Evolutionary conservation across 2,329 filamentous ascomycete species (phyloP), one percentile per base, ranked within the genome.

Genomic region (Tolypocladium guangdongense): DNA sequence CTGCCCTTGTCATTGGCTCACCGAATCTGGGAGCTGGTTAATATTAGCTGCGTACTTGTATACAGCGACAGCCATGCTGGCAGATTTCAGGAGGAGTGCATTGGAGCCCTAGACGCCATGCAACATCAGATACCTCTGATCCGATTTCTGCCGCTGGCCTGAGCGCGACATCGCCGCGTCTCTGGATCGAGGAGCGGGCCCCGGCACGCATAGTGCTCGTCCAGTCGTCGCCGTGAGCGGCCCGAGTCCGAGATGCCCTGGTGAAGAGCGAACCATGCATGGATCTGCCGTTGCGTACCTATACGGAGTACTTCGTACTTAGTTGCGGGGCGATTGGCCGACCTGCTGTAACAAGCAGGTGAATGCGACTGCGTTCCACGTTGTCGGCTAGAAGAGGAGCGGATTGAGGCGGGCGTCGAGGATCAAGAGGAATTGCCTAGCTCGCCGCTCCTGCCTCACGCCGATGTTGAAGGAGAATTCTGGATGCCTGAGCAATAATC

Each of bases 301-400:
- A n/a, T n/a, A n/a, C n/a, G n/a, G n/a, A n/a, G n/a, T n/a, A n/a
- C n/a, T n/a, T 6, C 3, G 6, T 6, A 6, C 27, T 3, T 27
- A 49, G 22, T 22, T 49, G 33, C 47, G 22, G 47, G 20, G 32
- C 55, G 50, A 56, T 18, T 37, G 36, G 30, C 50, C 39, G 53
- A 53, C 55, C 55, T 56, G 45, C 55, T 56, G 48, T 33, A 56
- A 53, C 41, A 50, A 56, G 55, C 50, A 51, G 43, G 53, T 55
- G 53, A 51, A 52, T 49, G 38, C 50, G 20, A 47, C 46, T 37
- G 47, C 8, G 12, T 35, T 20, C 32, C n/a, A 22, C 20, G 7
- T 22, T 10, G 20, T 36, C 18, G 16, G 11, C 16, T 14, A 12
- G 20, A 27, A 18, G 24, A 12, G 16, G 43, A 30, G 41, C 32